Percentiles rank a stretch among this genome's conserved stretches.
These are phyloP conservation scores for Tilletia caries DNA, from an alignment of 1,284 basidiomycete species.

Conservation along the genomic window DNA sequence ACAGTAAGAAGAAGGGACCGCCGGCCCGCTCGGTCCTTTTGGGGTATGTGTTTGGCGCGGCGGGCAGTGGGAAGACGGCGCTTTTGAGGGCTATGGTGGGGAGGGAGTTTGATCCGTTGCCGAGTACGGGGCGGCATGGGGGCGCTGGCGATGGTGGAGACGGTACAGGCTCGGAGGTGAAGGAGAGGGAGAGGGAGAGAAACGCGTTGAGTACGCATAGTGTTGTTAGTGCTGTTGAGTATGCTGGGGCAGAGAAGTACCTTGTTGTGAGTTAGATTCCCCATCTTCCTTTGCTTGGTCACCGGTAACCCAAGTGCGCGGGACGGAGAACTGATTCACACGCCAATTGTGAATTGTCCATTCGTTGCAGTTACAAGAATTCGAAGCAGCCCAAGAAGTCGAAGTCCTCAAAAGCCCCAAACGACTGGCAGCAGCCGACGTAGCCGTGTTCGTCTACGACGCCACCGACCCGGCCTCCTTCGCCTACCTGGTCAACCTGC, in stretches of 20 bases:
- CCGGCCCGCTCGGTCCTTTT: conserved; percentile 49
- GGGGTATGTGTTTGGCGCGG: conserved; percentile 89
- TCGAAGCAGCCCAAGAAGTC: conserved; percentile 76
- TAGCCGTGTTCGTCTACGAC: conserved; percentile 93
- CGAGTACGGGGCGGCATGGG: conserved; percentile 7
- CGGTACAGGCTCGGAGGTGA: conserved; percentile 29
- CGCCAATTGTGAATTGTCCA: no score
- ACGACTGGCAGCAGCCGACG: conserved; percentile 86
- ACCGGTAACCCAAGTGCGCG: not conserved
- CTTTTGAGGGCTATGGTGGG: conserved; percentile 79
- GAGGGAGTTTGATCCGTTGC: conserved; percentile 59
- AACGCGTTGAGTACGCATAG: conserved; percentile 77
- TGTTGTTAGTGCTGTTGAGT: conserved; percentile 92
- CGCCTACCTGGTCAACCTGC: conserved; percentile 90
- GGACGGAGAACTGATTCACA: no score
- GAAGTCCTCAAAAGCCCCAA: conserved; percentile 83
- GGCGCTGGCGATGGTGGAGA: conserved; percentile 50
- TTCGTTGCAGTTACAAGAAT: conserved; percentile 96
- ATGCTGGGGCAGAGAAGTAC: conserved; percentile 91
- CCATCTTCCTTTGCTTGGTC: no score
- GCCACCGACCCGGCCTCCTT: conserved; percentile 98
- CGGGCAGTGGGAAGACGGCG: conserved; percentile 90
- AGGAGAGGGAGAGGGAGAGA: conserved; percentile 65
- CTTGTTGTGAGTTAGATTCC: conserved; percentile 56
- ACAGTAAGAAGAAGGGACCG: conserved; percentile 67